Evolutionary conservation across 805 yeast species (phyloP).

Genomic region (Pichia californica): DNA sequence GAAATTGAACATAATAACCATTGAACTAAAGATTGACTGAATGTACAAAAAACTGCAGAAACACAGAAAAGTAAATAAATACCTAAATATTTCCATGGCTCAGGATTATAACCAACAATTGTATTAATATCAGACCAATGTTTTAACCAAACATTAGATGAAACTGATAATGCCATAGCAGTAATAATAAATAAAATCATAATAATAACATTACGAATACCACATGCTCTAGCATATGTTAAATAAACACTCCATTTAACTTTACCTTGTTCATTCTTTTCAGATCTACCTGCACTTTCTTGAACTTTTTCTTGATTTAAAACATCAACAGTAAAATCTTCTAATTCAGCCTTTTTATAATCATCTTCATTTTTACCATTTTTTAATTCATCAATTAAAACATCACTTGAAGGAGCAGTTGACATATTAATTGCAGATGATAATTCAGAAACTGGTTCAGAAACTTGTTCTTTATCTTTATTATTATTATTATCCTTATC

Average conservation of each 20-base stretch:
- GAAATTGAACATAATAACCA: constrained; percentile 80
- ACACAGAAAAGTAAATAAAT: constrained; percentile 74
- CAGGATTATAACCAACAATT: constrained; percentile 60
- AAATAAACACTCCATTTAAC: constrained; percentile 82
- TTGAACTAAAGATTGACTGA: constrained; percentile 60
- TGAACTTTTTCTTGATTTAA: constrained; percentile 33
- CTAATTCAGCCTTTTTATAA: constrained; percentile 59
- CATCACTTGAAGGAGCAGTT: constrained; percentile 17
- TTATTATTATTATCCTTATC: constrained; percentile 19
- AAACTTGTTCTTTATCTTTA: constrained; percentile 6
- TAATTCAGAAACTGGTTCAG: constrained; percentile 13
- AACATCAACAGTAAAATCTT: constrained; percentile 33
- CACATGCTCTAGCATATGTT: constrained; percentile 85
- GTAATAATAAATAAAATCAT: constrained; percentile 50
- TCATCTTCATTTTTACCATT: constrained; percentile 32
- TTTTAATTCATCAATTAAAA: constrained; percentile 25
- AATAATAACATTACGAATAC: constrained; percentile 53
- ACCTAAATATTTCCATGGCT: constrained; percentile 63
- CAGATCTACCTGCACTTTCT: constrained; percentile 45
- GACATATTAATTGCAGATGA: constrained; percentile 12
- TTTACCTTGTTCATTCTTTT: constrained; percentile 87
- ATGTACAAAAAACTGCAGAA: constrained; percentile 50
- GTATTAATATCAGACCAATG: constrained; percentile 95
- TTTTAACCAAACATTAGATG: constrained; percentile 86
- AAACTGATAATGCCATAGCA: constrained; percentile 56